Conservation (phyloP, 441 rosid species). For the Eruca vesicaria region DNA sequence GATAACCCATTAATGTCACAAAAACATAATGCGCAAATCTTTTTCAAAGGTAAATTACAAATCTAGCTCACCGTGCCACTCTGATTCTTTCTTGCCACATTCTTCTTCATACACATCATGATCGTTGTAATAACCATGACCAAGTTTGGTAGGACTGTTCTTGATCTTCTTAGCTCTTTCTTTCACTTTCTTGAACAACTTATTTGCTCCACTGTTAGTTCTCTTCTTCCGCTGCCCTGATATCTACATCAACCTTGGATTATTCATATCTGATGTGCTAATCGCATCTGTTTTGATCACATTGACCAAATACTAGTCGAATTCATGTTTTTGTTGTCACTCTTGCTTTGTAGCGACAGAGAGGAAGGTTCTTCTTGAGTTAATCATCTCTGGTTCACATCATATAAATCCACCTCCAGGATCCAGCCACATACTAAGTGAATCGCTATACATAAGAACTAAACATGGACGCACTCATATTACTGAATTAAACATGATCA, state of each 20-base stretch:
- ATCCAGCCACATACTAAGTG: no score
- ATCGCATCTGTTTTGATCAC: not conserved
- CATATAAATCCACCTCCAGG: no score
- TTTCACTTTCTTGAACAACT: not conserved
- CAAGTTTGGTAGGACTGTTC: not conserved
- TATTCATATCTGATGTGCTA: not conserved
- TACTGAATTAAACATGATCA: no score
- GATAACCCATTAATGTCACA: not conserved
- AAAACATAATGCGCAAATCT: not conserved
- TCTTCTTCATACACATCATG: not conserved
- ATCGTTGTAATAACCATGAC: not conserved
- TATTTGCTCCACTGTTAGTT: no score
- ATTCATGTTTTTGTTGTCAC: not conserved
- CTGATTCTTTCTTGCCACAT: not conserved
- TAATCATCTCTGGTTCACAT: no score
- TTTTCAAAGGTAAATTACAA: not conserved
- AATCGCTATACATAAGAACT: no score
- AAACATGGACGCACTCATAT: no score
- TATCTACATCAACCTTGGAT: not conserved
- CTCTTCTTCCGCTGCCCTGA: not conserved
- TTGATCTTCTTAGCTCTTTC: not conserved
- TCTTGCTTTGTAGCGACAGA: no score
- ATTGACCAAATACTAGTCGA: not conserved
- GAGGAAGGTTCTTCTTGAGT: no score
- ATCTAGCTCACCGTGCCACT: not conserved